Base-by-base conservation (phyloP, 495 filamentous ascomycete genomes). In the Daldinia decipiens region DNA sequence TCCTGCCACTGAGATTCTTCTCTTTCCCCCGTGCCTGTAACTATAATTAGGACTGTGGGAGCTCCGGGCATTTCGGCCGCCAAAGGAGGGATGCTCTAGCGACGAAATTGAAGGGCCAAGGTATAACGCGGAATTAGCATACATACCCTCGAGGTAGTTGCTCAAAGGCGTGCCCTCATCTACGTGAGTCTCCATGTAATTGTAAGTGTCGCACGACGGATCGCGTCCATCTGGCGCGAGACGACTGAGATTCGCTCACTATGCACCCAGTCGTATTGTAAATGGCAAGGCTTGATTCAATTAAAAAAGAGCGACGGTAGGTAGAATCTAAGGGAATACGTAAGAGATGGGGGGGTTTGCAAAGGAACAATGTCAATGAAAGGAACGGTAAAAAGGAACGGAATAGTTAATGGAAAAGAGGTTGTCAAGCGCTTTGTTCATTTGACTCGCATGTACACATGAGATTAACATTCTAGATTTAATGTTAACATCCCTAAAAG, bases 151-250 rank as follows among this genome's bases (percentile, higher is more conserved):
- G 65, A 99, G 89, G 83, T 97, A 98, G 68, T 92, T 90, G 77
- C 93, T 93, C 81, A 98, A 85, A 65, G 95, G 95, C 73, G 93
- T 93, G 78, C 94, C 89, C 81, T 95, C 91, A 82, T 91, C 93
- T 73, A 97, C 88, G 70, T 98, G 84, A 73, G 92, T 90, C 87
- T 98, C 95, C 95, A 98, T 99, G 70, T 67, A 77, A 77, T 76
- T 76, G 74, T 58, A 60, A 24, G 38, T 68, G 77, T 79, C 52
- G 75, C 78, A 77, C 74, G 59, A 72, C 59, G 72, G 70, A 65
- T 72, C 70, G 69, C 70, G 66, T 76, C 75, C 76, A 77, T 76
- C 71, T 75, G 72, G 75, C 76, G 70, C 74, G 51, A 68, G 54
- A 67, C 9, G 31, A 59, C 34, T 52, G 21, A 57, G 60, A 65